Conservation (phyloP, 192 early-diverging fungal genomes). For the Backusella tarrabulga region DNA sequence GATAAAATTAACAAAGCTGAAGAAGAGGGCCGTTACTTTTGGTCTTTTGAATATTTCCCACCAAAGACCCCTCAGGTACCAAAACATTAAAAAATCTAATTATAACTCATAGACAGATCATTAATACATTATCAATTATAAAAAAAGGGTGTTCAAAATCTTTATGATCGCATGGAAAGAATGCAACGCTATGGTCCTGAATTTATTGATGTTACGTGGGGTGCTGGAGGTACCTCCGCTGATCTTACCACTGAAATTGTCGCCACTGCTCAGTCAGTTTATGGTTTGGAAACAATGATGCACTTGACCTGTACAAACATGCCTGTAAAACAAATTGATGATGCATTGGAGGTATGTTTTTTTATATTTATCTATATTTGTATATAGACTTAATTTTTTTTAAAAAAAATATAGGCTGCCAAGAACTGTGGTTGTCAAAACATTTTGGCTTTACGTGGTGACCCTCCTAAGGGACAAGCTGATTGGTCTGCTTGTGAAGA, state of each 20-base stretch:
- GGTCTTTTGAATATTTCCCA: slow-evolving; percentile 98
- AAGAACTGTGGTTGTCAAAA: slow-evolving; percentile 94
- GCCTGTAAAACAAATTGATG: slow-evolving; percentile 84
- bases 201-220: slow-evolving; percentile 87
- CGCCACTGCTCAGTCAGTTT: slow-evolving; percentile 86
- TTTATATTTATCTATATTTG: neutral
- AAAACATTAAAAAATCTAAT: neutral
- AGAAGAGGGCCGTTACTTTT: slow-evolving; percentile 52
- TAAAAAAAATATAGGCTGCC: slow-evolving; percentile 54
- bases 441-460: slow-evolving; percentile 94
- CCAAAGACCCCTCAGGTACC: slow-evolving; percentile 89
- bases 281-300: slow-evolving; percentile 96
- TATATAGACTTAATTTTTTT: neutral
- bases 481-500: slow-evolving; percentile 82
- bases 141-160: slow-evolving; percentile 80
- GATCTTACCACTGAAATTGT: slow-evolving; percentile 89
- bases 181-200: slow-evolving; percentile 92
- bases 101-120: neutral
- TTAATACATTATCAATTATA: neutral
- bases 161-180: slow-evolving; percentile 96
- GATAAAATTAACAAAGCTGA: slow-evolving; percentile 64
- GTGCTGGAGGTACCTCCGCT: slow-evolving; percentile 87
- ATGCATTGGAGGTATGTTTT: slow-evolving; percentile 64
- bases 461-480: slow-evolving; percentile 82
- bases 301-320: slow-evolving; percentile 99